These are phyloP conservation scores for Botryotinia convoluta DNA, from an alignment of 2,329 filamentous ascomycete species.

Conservation along the genomic window DNA sequence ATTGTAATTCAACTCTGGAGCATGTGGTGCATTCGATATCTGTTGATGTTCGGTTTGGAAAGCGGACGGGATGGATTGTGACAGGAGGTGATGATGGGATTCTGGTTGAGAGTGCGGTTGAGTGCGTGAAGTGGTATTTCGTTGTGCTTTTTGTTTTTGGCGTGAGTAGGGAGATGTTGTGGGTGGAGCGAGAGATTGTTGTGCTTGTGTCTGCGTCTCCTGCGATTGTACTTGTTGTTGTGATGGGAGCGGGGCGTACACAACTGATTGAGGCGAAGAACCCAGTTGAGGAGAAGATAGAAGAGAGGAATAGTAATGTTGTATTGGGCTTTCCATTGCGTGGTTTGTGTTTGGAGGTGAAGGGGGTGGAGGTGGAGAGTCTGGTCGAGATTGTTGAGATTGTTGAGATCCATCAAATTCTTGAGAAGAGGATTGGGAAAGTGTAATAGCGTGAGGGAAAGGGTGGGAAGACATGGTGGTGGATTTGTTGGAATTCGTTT, in stretches of 20 bases:
- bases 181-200: not conserved
- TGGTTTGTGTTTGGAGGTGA: not conserved
- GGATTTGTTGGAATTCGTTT: not conserved
- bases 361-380: not conserved
- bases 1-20: not conserved
- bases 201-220: not conserved
- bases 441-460: not conserved
- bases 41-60: not conserved
- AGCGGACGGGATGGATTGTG: not conserved
- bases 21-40: not conserved
- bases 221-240: not conserved
- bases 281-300: not conserved
- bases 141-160: not conserved
- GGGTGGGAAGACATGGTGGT: not conserved
- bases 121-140: not conserved
- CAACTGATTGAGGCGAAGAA: constrained; percentile 1
- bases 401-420: not conserved
- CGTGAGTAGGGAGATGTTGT: not conserved
- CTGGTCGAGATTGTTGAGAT: not conserved
- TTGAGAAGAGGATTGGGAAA: not conserved
- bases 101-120: not conserved
- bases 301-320: not conserved
- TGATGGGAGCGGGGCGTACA: constrained; percentile 1
- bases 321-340: not conserved
- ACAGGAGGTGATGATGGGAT: not conserved